phyloP scores from a whole-genome alignment of 225 moss, liverwort and hornwort genomes.

The Pseudisothecium myosuroides region DNA sequence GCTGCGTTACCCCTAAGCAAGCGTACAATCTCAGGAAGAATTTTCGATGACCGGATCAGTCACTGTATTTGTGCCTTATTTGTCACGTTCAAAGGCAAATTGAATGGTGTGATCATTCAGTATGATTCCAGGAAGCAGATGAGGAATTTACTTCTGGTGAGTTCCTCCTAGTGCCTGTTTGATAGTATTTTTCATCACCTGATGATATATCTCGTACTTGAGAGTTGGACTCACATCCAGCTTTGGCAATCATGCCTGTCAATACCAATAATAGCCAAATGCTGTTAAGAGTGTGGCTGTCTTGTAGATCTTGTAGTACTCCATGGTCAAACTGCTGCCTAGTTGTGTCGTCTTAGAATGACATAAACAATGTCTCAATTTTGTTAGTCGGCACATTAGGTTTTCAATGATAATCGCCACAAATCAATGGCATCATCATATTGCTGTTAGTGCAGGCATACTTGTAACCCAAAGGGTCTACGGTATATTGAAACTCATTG shows the following conservation, averaged over 20 bases:
- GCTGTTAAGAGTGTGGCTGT: background rate
- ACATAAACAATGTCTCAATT: background rate
- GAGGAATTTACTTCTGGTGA: background rate
- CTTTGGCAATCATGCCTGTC: background rate
- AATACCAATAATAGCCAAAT: background rate
- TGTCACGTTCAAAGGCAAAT: background rate
- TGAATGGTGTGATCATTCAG: background rate
- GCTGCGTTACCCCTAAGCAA: background rate
- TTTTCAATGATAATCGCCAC: background rate
- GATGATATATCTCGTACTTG: background rate
- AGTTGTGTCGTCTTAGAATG: background rate
- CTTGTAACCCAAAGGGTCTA: background rate
- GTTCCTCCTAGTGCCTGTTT: background rate
- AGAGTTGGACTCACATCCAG: background rate
- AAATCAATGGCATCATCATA: background rate
- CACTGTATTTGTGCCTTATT: background rate
- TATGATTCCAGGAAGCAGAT: background rate
- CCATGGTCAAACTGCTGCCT: background rate
- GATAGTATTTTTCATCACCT: background rate
- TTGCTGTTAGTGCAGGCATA: background rate
- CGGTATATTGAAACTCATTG: background rate
- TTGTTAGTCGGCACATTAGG: background rate
- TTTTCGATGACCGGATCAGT: background rate
- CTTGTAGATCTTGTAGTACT: background rate
- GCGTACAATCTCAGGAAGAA: slow-evolving; percentile 1